A percentile compares a stretch with the other conserved stretches of the same genome.
Evolutionary conservation across 2,329 filamentous ascomycete species (phyloP).

Genomic region (Ophiostoma pallidulum): DNA sequence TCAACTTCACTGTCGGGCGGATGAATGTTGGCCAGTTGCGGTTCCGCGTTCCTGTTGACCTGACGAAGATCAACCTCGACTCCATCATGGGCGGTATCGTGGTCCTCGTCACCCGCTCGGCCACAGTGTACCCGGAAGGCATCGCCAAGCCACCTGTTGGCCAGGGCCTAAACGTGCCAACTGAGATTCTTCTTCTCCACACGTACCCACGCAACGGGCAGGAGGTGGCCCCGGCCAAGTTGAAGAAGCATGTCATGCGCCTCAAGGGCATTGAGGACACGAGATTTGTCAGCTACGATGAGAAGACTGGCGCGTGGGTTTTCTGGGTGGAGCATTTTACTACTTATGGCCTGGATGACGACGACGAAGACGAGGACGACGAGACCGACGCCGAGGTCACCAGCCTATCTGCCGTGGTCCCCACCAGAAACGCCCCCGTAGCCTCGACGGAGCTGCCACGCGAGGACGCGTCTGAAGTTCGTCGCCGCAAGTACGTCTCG

Average conservation of each 20-base stretch:
- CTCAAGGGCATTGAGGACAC: slow-evolving; percentile 74
- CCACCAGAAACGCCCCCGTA: slow-evolving; percentile 18
- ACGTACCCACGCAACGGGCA: slow-evolving; percentile 77
- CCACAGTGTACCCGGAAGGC: slow-evolving; percentile 75
- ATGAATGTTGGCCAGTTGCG: slow-evolving; percentile 69
- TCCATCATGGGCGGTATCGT: slow-evolving; percentile 72
- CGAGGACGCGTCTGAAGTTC: slow-evolving; percentile 51
- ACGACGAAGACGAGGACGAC: slow-evolving; percentile 70
- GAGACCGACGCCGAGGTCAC: slow-evolving; percentile 52
- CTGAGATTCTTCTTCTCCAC: slow-evolving; percentile 78
- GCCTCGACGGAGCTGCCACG: slow-evolving; percentile 25
- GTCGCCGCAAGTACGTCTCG: slow-evolving; percentile 32
- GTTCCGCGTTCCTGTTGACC: slow-evolving; percentile 75
- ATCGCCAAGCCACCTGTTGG: slow-evolving; percentile 74
- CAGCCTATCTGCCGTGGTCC: slow-evolving; percentile 9
- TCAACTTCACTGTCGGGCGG: slow-evolving; percentile 72
- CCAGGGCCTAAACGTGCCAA: slow-evolving; percentile 84
- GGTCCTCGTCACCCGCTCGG: slow-evolving; percentile 63
- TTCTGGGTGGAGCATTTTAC: slow-evolving; percentile 97
- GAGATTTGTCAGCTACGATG: slow-evolving; percentile 70
- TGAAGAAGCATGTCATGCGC: slow-evolving; percentile 65
- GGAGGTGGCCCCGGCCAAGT: slow-evolving; percentile 41
- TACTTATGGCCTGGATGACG: slow-evolving; percentile 80
- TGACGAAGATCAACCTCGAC: slow-evolving; percentile 69
- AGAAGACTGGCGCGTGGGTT: slow-evolving; percentile 73